Evolutionary conservation across 1,284 basidiomycete genomes (phyloP), one percentile per base, ranked within the genome.

Genomic region (Boletus sp.): DNA sequence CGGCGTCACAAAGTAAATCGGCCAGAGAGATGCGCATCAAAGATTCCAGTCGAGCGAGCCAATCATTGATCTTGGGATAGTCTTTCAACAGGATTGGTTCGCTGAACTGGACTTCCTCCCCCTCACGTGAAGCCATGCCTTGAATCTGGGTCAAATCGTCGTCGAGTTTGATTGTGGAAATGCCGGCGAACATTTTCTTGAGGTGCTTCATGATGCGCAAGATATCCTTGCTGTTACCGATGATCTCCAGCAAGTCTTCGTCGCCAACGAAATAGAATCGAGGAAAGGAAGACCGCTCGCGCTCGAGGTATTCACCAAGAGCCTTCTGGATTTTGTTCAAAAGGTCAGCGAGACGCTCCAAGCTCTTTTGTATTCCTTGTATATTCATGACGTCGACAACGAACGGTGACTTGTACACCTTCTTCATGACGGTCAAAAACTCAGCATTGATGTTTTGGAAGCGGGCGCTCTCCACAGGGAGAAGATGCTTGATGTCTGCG

Each of bases 261-360:
- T 99, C 96, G 62, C 96, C 96, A 48, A 99, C 94, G 67, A 99
- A 99, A 74, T 99, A 99, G 77, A 99, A 99, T 14, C 97, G 90
- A 54, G 96, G 97, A 81, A 99, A 99, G 0, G 93, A 91, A 22
- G 94, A 88, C 51, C 94, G 85, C 67, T 99, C 96, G 51, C 95
- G 85, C 65, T 99, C 96, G 22, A 99, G 80, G 63, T 99, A 99
- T 75, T 99, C 96, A 67, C 97, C 96, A 5, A 99, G 81, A 2
- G 97, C 97, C 69, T 99, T 99, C 67, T 99, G 96, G 42, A 99
- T 98, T 76, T 99, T 99, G 75, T 91, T 91, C 48, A 99, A 76
- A 30, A 97, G 75, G 58, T 99, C 96, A 1, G 93, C 92, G 5
- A 99, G 81, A 52, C 96, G 92, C 69, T 99, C 97, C 53, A 99